Evolutionary conservation across 768 basidiomycete species (phyloP).

Genomic region (Tephrocybe rancida): DNA sequence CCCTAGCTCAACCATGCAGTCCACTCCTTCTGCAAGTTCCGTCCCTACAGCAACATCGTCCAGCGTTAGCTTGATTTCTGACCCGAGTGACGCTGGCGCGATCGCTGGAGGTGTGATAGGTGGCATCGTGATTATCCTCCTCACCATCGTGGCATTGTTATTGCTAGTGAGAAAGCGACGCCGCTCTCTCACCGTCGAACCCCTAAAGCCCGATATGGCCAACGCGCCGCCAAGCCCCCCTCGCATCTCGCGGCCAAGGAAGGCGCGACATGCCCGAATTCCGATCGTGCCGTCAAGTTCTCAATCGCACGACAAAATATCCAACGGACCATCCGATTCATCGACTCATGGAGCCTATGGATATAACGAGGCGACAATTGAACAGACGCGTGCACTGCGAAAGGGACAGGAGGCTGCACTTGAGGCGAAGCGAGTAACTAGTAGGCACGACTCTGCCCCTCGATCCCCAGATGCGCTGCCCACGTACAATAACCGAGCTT

Average conservation of each 20-base stretch:
- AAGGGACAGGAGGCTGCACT: constrained; percentile 1
- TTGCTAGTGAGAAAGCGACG: neutral
- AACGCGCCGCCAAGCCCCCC: neutral
- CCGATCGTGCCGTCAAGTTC: neutral
- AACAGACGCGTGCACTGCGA: neutral
- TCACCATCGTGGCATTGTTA: neutral
- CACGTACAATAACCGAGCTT: too few species aligned
- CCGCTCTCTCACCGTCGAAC: neutral
- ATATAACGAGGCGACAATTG: constrained; percentile 4
- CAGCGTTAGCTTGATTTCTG: neutral
- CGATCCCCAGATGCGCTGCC: too few species aligned
- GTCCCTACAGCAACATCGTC: neutral
- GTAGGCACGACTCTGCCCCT: too few species aligned
- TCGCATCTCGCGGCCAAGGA: too few species aligned
- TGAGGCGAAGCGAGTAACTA: neutral
- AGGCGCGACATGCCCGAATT: too few species aligned
- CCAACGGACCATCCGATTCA: neutral
- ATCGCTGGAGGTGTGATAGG: constrained; percentile 19
- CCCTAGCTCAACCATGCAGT: neutral
- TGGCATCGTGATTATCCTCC: constrained; percentile 6
- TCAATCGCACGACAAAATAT: too few species aligned
- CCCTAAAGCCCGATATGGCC: neutral
- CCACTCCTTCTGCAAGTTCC: neutral
- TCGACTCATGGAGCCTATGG: neutral
- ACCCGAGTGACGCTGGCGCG: constrained; percentile 7